These are phyloP conservation scores for Chlorella vulgaris DNA, from an alignment of 139 green algal genomes.

Conservation along the genomic window DNA sequence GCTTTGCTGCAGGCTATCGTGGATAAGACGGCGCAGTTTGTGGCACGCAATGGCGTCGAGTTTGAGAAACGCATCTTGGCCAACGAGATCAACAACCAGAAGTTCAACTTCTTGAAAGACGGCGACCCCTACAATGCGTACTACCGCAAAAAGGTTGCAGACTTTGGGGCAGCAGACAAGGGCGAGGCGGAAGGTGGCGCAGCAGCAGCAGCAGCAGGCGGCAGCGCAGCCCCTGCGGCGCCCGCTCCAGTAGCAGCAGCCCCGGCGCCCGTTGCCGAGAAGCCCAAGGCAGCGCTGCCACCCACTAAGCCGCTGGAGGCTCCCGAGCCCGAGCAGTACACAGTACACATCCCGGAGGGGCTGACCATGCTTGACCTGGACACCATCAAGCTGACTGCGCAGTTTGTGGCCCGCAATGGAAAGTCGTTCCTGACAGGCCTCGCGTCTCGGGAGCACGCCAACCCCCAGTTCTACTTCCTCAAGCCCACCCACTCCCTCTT, in stretches of 20 bases:
- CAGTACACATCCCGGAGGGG: slow-evolving; percentile 88
- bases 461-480: slow-evolving; percentile 91
- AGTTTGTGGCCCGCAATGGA: slow-evolving; percentile 93
- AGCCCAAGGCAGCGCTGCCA: slow-evolving; percentile 38
- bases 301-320: slow-evolving; percentile 73
- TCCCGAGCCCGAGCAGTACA: slow-evolving; percentile 91
- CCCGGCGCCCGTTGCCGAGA: slow-evolving; percentile 30
- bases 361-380: slow-evolving; percentile 89
- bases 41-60: slow-evolving; percentile 92
- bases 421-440: slow-evolving; percentile 86
- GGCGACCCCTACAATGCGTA: slow-evolving; percentile 96
- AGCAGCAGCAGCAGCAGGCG: neutral
- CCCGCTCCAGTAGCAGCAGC: slow-evolving; percentile 16
- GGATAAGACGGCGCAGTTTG: slow-evolving; percentile 99
- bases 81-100: slow-evolving; percentile 92
- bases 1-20: slow-evolving; percentile 74
- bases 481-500: slow-evolving; percentile 96
- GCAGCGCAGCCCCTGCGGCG: too few species aligned
- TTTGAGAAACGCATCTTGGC: slow-evolving; percentile 96
- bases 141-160: slow-evolving; percentile 66
- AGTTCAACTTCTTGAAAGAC: slow-evolving; percentile 97
- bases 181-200: neutral
- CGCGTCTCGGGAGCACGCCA: slow-evolving; percentile 68
- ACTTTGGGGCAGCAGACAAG: slow-evolving; percentile 39
- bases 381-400: slow-evolving; percentile 92